A percentile compares a stretch with the other conserved stretches of the same genome.
phyloP scores from a whole-genome alignment of 179 eudicot species.

The Silene noctiflora region DNA sequence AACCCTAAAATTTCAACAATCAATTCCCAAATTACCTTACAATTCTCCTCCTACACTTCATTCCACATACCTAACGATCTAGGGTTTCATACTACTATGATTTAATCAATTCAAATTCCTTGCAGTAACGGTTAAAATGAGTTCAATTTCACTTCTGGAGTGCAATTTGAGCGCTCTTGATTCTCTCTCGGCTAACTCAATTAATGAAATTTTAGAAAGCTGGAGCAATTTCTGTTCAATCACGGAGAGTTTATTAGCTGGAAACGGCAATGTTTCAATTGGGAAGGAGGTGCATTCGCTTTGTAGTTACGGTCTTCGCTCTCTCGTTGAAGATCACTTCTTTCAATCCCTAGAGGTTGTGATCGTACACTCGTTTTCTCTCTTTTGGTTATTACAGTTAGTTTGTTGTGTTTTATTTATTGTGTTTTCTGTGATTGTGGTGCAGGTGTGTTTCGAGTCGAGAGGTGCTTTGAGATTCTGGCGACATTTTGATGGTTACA shows the following conservation, averaged over 20 bases:
- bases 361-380: background rate
- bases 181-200: conserved; percentile 39
- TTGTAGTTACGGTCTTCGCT: conserved; percentile 46
- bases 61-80: background rate
- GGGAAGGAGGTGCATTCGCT: conserved; percentile 47
- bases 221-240: conserved; percentile 64
- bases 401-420: background rate
- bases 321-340: conserved; percentile 66
- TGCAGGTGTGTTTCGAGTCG: conserved; percentile 64
- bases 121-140: conserved; percentile 13
- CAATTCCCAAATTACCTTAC: too few relatives aligned
- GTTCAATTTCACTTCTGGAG: conserved; percentile 23
- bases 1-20: too few relatives aligned
- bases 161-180: conserved; percentile 54
- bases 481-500: conserved; percentile 65
- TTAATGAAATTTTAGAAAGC: conserved; percentile 50
- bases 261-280: conserved; percentile 36
- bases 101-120: background rate
- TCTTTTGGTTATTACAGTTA: background rate
- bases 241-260: conserved; percentile 52
- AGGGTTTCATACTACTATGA: conserved; percentile 3
- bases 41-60: too few relatives aligned
- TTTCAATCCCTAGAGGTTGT: conserved; percentile 61
- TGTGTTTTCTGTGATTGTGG: background rate
- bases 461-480: conserved; percentile 72